Evolutionary conservation across 2,329 filamentous ascomycete genomes (phyloP), one percentile per base, ranked within the genome.

Genomic region (Colletotrichum somersetense): DNA sequence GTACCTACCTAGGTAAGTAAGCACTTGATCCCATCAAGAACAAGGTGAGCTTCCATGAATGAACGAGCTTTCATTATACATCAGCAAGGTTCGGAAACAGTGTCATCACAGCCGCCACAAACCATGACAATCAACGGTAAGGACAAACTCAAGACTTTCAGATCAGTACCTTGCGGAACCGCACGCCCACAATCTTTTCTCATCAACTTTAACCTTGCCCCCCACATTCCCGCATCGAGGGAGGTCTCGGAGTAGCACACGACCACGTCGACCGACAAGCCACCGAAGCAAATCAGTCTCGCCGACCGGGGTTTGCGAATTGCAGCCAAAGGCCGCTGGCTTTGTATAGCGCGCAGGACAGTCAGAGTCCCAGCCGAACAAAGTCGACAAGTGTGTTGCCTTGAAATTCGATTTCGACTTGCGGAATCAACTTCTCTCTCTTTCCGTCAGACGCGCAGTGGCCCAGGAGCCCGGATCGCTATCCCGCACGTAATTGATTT

Each of bases 401-500:
- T 38, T 46, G 14, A 18, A 18, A n/a, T 26, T 20, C 33, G 10
- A 3, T 26, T 23, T 23, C 26, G 35, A 12, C 20, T 35, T 30
- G 38, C 38, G 26, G 23, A 30, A 48, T 59, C 33, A 18, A 40
- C 33, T 61, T 62, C 30, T 35, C 48, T 72, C 66, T 55, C 44
- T 44, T 26, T 23, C 16, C 62, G 55, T 55, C 20, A 38, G 5
- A 67, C 18, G 61, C 35, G 56, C 59, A 57, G 67, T 56, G 64
- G 64, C 64, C 72, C 72, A 42, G 44, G 40, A 26, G 59, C 66
- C 58, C 46, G 72, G 72, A 55, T 48, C 50, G 30, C 44, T 35
- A 63, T 64, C 48, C 61, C 56, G 64, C 64, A 65, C 63, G 64
- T 53, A 65, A 64, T 66, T 23, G 55, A 62, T 61, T 55, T 64